A percentile compares a stretch with the other conserved stretches of the same genome.
These are phyloP conservation scores for Apiotrichum siamense DNA, from an alignment of 1,284 basidiomycete species.

Conservation along the genomic window DNA sequence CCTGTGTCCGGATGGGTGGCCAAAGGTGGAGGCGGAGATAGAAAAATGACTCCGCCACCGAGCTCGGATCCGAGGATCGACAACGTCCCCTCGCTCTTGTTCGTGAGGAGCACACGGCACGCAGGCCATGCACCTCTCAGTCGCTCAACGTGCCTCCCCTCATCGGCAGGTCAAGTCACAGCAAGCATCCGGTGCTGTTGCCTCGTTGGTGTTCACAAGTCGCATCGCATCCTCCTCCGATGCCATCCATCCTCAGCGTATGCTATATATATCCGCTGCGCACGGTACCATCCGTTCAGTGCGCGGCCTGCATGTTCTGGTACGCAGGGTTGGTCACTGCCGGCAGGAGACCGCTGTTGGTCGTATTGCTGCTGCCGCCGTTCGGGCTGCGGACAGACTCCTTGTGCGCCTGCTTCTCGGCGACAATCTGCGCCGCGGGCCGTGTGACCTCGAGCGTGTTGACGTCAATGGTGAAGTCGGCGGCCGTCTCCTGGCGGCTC, in stretches of 20 bases:
- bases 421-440: conserved; percentile 25
- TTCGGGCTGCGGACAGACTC: conserved; percentile 20
- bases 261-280: neutral
- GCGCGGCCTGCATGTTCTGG: conserved; percentile 19
- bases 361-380: conserved; percentile 8
- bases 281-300: conserved; percentile 2
- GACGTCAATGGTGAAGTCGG: conserved; percentile 39
- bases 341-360: neutral
- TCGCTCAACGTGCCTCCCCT: no score
- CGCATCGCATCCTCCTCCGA: neutral
- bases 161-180: neutral
- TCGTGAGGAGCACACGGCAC: no score
- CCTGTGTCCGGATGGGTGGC: no score
- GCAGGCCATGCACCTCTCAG: neutral
- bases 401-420: conserved; percentile 29
- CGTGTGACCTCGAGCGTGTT: conserved; percentile 35
- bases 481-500: conserved; percentile 33
- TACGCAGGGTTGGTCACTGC: conserved; percentile 9
- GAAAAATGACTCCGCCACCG: no score
- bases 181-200: no score
- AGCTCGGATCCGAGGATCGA: no score
- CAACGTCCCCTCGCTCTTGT: no score
- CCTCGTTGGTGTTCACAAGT: neutral
- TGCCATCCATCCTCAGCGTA: neutral
- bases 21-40: no score